Base-by-base conservation (phyloP, 257 asterid genomes). In the Echites panduratus region DNA sequence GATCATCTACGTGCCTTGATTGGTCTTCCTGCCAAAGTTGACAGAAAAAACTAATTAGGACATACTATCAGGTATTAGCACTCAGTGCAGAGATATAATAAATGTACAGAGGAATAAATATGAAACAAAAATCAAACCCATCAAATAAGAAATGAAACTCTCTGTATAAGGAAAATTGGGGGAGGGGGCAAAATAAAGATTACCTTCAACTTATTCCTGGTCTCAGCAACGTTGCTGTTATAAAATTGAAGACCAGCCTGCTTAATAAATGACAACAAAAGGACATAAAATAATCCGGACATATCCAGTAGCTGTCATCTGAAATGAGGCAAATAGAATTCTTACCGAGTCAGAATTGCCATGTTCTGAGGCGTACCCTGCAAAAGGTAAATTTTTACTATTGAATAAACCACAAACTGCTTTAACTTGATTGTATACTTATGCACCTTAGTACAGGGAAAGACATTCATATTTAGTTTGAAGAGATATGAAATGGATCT, bases 291-390 rank as follows among this genome's bases (percentile, higher is more conserved):
- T 38, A 67, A 22, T 49, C 57, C 44, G 38, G 71, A 26, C 32
- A 66, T 16, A 53, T 65, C 14, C 19, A 62, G 19, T 14, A 66
- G 29, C 48, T 38, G 26, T 52, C 41, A 68, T 27, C 29, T 41
- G 48, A 47, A 29, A n/a, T 54, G 63, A 4, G 20, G 61, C 75
- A 63, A 69, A 45, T 58, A 43, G 76, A 76, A 84, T 76, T 48
- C 98, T 88, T 87, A 94, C 98, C 44, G 96, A 62, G 65, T 79
- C 82, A 32, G 95, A 61, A 80, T 64, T 83, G 70, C 78, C 86
- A 57, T 83, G 88, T 74, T 85, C 87, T 72, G 84, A 70, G 67
- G 76, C 85, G 70, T 77, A 87, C 69, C 96, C 99, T 94, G 93
- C 79, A 84, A 81, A 74, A 57, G 44, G 54, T 24, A 9, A 53